These are phyloP conservation scores for Solanum bulbocastanum DNA, from an alignment of 257 asterid genomes.

Conservation along the genomic window DNA sequence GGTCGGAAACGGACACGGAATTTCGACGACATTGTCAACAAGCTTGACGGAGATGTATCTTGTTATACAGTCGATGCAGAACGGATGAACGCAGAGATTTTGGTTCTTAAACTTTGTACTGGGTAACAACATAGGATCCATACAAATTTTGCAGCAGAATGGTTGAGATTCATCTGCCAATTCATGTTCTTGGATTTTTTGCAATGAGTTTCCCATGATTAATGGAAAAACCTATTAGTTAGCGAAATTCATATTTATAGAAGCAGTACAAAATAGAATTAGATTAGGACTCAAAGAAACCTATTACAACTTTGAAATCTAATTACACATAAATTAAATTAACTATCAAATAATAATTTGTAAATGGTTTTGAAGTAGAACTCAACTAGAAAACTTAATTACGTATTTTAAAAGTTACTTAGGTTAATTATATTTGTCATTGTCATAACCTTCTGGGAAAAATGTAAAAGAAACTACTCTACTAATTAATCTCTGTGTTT, in stretches of 20 bases:
- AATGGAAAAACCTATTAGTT: neutral
- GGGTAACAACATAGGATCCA: constrained; percentile 1
- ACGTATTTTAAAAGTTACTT: neutral
- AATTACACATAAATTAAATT: neutral
- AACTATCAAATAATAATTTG: too few relatives aligned
- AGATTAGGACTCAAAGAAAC: neutral
- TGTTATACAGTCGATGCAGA: constrained; percentile 51
- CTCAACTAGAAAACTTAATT: neutral
- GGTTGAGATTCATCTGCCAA: neutral
- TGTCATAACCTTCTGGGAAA: neutral
- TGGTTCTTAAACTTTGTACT: neutral
- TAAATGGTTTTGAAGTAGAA: neutral
- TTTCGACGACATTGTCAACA: constrained; percentile 23
- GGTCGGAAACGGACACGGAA: constrained; percentile 45
- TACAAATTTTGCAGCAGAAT: constrained; percentile 17
- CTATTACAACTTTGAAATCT: neutral
- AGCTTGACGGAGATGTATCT: constrained; percentile 58
- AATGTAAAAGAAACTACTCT: too few relatives aligned
- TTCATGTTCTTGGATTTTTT: neutral
- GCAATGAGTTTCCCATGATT: neutral
- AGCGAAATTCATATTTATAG: neutral
- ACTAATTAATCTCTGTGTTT: neutral
- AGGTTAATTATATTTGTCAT: neutral
- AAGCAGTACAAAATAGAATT: neutral
- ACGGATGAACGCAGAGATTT: constrained; percentile 35